These are phyloP conservation scores for Blastocystis sp. DNA, from an alignment of 352 stramenopile genomes.

Conservation along the genomic window DNA sequence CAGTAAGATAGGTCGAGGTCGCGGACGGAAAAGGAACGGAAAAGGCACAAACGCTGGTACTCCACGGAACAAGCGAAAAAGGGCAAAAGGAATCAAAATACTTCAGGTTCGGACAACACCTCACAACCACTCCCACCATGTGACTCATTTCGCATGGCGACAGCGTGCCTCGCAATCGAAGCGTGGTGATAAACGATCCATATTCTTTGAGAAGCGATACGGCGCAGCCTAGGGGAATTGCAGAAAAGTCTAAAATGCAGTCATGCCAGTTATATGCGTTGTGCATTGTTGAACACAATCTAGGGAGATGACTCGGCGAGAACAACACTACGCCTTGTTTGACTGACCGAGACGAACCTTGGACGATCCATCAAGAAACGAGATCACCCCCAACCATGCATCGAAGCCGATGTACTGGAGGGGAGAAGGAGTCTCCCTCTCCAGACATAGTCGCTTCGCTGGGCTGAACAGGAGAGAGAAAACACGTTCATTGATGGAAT, in stretches of 20 bases:
- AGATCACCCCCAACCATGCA: too few relatives aligned
- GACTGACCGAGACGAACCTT: too few relatives aligned
- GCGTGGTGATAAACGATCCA: slow-evolving; percentile 1
- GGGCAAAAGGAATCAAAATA: slow-evolving; percentile 27
- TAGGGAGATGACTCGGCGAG: too few relatives aligned
- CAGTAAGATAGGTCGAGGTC: slow-evolving; percentile 5
- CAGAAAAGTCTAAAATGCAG: slow-evolving; percentile 32
- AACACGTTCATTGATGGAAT: too few relatives aligned
- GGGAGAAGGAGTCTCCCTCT: too few relatives aligned
- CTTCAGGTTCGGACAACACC: slow-evolving; percentile 31
- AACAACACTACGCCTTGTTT: too few relatives aligned
- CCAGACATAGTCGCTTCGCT: too few relatives aligned
- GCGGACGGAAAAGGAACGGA: slow-evolving; percentile 56
- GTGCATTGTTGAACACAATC: too few relatives aligned
- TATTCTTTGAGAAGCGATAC: neutral
- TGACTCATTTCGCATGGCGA: neutral
- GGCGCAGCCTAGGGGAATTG: neutral
- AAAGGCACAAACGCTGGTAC: slow-evolving; percentile 3
- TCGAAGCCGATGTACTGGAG: too few relatives aligned
- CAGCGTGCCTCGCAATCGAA: slow-evolving; percentile 5
- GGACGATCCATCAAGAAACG: too few relatives aligned
- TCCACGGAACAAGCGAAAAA: slow-evolving; percentile 10
- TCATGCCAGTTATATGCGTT: slow-evolving; percentile 7
- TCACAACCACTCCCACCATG: neutral
- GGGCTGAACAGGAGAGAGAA: too few relatives aligned